Evolutionary conservation across 805 yeast genomes (phyloP).

Genomic region (Saccharomyces jurei): DNA sequence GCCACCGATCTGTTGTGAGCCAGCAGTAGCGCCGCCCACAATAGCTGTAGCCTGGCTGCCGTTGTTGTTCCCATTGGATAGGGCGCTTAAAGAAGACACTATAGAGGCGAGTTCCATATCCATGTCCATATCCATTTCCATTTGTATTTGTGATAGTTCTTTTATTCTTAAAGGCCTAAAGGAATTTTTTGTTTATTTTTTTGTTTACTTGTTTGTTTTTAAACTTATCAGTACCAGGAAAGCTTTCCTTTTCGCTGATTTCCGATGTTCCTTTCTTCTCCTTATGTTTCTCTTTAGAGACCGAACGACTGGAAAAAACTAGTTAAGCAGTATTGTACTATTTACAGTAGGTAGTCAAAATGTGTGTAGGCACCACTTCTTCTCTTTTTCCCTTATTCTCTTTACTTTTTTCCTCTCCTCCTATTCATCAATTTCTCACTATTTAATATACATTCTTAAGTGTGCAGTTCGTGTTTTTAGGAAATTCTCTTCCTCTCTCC

Average conservation of each 20-base stretch:
- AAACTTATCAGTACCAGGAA: neutral
- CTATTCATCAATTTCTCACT: neutral
- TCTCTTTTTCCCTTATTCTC: neutral
- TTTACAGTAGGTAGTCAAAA: neutral
- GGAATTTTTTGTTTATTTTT: too few species aligned
- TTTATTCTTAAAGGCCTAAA: neutral
- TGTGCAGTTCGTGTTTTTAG: neutral
- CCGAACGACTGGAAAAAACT: neutral
- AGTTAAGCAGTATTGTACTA: neutral
- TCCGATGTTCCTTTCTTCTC: neutral
- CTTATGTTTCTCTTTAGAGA: neutral
- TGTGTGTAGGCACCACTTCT: neutral
- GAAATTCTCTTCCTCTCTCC: neutral
- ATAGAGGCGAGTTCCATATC: constrained; percentile 31
- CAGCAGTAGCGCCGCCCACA: constrained; percentile 1
- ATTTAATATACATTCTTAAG: neutral
- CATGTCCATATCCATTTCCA: constrained; percentile 11
- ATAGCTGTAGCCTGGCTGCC: constrained; percentile 5
- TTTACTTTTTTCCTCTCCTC: neutral
- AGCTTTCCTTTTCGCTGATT: neutral
- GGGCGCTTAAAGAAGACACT: constrained; percentile 31
- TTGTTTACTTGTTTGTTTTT: neutral
- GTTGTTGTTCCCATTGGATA: constrained; percentile 15
- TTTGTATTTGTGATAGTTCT: neutral
- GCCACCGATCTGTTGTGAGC: constrained; percentile 22